Evolutionary conservation across 371 early-diverging fungal species (phyloP), one percentile per base, ranked within the genome.

Genomic region (Entomophthora muscae): DNA sequence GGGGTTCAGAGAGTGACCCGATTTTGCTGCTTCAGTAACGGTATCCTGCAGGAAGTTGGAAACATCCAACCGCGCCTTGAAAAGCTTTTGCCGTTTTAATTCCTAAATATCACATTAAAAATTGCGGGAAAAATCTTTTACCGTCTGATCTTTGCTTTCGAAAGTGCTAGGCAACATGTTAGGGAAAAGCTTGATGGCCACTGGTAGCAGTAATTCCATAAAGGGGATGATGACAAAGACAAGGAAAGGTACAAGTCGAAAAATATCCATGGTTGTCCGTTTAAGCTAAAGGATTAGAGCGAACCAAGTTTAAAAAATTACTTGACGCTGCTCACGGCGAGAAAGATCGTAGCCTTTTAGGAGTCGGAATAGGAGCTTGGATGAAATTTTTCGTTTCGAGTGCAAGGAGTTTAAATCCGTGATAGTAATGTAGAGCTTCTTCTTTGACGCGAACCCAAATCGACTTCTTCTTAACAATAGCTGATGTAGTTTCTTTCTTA

Each of bases 101-200:
- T 95, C 94, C 78, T 90, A 71, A 32, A 33, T 33, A 61, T 10
- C 10, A 10, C 5, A 26, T 61, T 61, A 57, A 53, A 57, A 28
- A 22, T 31, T 28, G 28, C 54, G 54, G 26, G 55, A 29, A 63
- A 17, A 28, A 52, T 24, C 12, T 13, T 58, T 69, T 71, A 82
- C 84, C 72, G 78, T 86, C 66, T 81, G 80, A 67, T 79, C 86
- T 72, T 91, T 88, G 81, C 86, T 84, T 72, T 92, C 93, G 72
- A 90, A 98, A 1, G 98, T 95, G 65, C 88, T 87, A 1, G 98
- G 98, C 51, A 98, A 73, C 91, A 98, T 92, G 70, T 92, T 89
- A 32, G 98, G 98, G 84, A 95, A 98, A 56, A 98, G 72, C 70
- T 90, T 88, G 32, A 98, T 75, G 13, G 90, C 83, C 24, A 98